phyloP scores from a whole-genome alignment of 352 stramenopile species.

The Phytopythium montanum region DNA sequence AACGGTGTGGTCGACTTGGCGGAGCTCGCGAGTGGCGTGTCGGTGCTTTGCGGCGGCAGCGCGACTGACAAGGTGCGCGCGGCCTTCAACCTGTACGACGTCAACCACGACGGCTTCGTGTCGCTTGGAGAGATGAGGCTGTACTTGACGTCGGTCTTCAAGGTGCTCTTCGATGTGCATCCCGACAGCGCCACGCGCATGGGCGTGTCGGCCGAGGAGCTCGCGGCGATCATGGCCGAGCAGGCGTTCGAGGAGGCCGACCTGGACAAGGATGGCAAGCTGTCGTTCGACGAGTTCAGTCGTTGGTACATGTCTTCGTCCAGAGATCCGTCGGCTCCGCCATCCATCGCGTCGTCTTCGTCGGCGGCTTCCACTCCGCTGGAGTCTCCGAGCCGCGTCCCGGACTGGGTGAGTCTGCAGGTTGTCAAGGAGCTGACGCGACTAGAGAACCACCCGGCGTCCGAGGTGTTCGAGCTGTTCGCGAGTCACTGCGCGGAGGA shows the following conservation, averaged over 20 bases:
- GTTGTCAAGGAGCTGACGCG: conserved; percentile 85
- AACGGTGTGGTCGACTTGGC: conserved; percentile 81
- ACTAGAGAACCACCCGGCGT: conserved; percentile 70
- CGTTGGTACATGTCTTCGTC: conserved; percentile 49
- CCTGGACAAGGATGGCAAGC: conserved; percentile 61
- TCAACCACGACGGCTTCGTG: conserved; percentile 86
- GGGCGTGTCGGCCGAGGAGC: conserved; percentile 63
- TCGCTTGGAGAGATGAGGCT: conserved; percentile 81
- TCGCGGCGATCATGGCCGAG: conserved; percentile 72
- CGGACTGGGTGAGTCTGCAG: conserved; percentile 71
- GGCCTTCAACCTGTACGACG: conserved; percentile 85
- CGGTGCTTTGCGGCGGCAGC: conserved; percentile 67
- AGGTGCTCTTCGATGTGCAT: conserved; percentile 84
- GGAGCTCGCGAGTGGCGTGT: conserved; percentile 77
- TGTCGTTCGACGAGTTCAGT: conserved; percentile 85
- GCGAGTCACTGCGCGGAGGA: conserved; percentile 77
- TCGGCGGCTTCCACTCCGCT: conserved; percentile 1
- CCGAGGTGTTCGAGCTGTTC: conserved; percentile 87
- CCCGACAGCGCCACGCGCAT: conserved; percentile 52
- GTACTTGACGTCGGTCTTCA: conserved; percentile 85
- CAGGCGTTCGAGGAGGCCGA: conserved; percentile 83
- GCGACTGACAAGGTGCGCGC: conserved; percentile 73
- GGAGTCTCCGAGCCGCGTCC: conserved; percentile 18
- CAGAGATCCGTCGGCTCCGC: conserved; percentile 26
- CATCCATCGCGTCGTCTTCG: conserved; percentile 11